phyloP scores from a whole-genome alignment of 176 grass and related monocot species.

The Hordeum vulgare region MorexV3_pseudomolecules_assembly NC_058519.1:511926245-511926744 shows the following conservation, averaged over 20 bases:
- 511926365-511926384: slow-evolving; percentile 81
- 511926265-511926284: slow-evolving; percentile 92
- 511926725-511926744: not conserved
- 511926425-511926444: slow-evolving; percentile 55
- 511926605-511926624: not conserved
- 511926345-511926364: slow-evolving; percentile 80
- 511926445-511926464: slow-evolving; percentile 97
- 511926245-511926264: slow-evolving; percentile 88
- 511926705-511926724: not conserved
- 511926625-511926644: not conserved
- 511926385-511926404: slow-evolving; percentile 75
- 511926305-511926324: slow-evolving; percentile 94
- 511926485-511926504: slow-evolving; percentile 83
- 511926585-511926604: slow-evolving; percentile 46
- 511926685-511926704: not conserved
- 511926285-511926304: slow-evolving; percentile 90
- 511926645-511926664: slow-evolving; percentile 5
- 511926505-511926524: slow-evolving; percentile 97
- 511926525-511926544: slow-evolving; percentile 79
- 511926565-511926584: slow-evolving; percentile 85
- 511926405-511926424: slow-evolving; percentile 81
- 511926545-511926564: slow-evolving; percentile 64
- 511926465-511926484: slow-evolving; percentile 75
- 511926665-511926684: not conserved
- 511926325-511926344: slow-evolving; percentile 78